Evolutionary conservation across 1,284 basidiomycete genomes (phyloP).

Genomic region (Tilletia indica): DNA sequence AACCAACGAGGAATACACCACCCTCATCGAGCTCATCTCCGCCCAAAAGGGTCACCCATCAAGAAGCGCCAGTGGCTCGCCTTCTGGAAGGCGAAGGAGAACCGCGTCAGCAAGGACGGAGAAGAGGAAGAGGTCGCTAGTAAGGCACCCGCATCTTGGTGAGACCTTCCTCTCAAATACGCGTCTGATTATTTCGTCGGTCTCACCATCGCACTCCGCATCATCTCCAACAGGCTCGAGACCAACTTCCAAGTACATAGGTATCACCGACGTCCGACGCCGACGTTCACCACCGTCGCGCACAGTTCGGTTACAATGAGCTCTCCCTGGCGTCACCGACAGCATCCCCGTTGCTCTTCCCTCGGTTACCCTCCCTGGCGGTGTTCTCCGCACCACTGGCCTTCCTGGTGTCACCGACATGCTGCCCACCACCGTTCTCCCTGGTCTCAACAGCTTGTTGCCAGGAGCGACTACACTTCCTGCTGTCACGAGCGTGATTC

Average conservation of each 20-base stretch:
- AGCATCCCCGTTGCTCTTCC: background rate
- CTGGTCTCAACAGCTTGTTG: too few species aligned
- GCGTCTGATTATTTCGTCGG: too few species aligned
- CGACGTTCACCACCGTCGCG: conserved; percentile 57
- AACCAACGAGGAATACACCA: conserved; percentile 49
- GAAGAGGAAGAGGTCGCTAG: conserved; percentile 50
- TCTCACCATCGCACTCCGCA: background rate
- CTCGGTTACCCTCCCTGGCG: background rate
- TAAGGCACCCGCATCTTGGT: conserved; percentile 53
- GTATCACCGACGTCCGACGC: conserved; percentile 58
- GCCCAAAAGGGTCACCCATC: conserved; percentile 46
- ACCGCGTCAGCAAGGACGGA: conserved; percentile 55
- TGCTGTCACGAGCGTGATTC: too few species aligned
- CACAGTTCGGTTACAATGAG: conserved; percentile 56
- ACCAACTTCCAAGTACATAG: conserved; percentile 60
- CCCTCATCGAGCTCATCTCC: conserved; percentile 51
- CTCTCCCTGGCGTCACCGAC: background rate
- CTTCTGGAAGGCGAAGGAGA: conserved; percentile 52
- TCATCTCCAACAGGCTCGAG: conserved; percentile 59
- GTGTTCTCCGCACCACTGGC: background rate
- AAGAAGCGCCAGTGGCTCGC: conserved; percentile 49
- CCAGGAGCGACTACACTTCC: too few species aligned
- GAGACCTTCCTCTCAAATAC: conserved; percentile 21
- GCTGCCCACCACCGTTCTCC: too few species aligned
- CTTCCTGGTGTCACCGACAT: background rate